Evolutionary conservation across 2,329 filamentous ascomycete species (phyloP).

Genomic region (Colletotrichum navitas): DNA sequence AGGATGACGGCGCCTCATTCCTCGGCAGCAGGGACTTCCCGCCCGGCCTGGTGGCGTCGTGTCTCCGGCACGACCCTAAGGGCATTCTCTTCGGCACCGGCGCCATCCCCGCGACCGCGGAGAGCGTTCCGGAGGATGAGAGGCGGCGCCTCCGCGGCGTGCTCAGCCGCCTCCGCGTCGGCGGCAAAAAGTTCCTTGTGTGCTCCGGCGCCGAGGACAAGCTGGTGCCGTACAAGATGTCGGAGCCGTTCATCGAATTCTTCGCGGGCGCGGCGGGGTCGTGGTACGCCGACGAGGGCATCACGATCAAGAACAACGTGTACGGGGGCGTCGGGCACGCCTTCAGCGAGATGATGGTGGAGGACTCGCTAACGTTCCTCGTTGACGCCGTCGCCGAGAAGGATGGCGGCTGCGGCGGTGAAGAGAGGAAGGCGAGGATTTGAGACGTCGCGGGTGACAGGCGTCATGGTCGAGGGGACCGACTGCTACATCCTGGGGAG

Average conservation of each 20-base stretch:
- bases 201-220: conserved; percentile 77
- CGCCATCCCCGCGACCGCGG: conserved; percentile 46
- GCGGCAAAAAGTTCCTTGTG: conserved; percentile 73
- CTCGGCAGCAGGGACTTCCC: conserved; percentile 86
- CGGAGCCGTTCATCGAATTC: conserved; percentile 71
- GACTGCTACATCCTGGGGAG: too few relatives aligned
- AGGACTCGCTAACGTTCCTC: conserved; percentile 75
- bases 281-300: conserved; percentile 67
- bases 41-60: conserved; percentile 70
- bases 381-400: conserved; percentile 58
- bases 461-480: not conserved
- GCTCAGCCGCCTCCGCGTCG: conserved; percentile 60
- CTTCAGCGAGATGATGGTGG: conserved; percentile 76
- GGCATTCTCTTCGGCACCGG: conserved; percentile 74
- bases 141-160: conserved; percentile 59
- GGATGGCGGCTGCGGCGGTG: conserved; percentile 41
- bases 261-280: conserved; percentile 66
- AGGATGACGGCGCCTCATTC: conserved; percentile 72
- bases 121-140: conserved; percentile 52
- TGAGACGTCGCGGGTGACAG: conserved; percentile 16
- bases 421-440: conserved; percentile 49
- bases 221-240: conserved; percentile 76
- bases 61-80: conserved; percentile 79
- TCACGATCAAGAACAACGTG: conserved; percentile 73
- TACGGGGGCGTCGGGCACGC: conserved; percentile 78